A percentile compares a stretch with the other conserved stretches of the same genome.
Evolutionary conservation across 192 early-diverging fungal species (phyloP).

Genomic region (Chytriomyces sp.): DNA sequence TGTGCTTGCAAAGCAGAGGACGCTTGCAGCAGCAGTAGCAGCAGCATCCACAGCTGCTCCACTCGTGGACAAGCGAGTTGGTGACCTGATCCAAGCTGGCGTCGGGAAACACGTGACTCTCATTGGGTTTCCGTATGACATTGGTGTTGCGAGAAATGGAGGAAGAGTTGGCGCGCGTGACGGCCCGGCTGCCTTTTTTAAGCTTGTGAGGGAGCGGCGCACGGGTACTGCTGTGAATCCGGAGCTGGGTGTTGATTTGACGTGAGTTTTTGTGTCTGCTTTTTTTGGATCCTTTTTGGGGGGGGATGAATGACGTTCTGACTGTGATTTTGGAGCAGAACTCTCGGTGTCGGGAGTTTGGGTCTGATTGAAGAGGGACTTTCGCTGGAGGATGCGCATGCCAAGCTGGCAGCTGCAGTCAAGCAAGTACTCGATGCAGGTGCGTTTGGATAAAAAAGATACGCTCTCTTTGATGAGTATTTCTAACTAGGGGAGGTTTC

Average conservation of each 20-base stretch:
- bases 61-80: conserved; percentile 3
- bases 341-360: background rate
- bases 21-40: background rate
- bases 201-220: conserved; percentile 1
- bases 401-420: conserved; percentile 1
- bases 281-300: no score
- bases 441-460: no score
- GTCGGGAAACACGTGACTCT: conserved; percentile 17
- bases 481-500: background rate
- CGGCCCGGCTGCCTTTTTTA: conserved; percentile 25
- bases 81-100: conserved; percentile 18
- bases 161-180: conserved; percentile 13
- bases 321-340: background rate
- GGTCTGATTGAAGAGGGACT: conserved; percentile 12
- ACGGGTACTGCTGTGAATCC: conserved; percentile 33
- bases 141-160: conserved; percentile 30
- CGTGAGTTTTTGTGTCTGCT: background rate
- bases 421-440: background rate
- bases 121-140: conserved; percentile 28
- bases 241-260: conserved; percentile 17
- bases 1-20: background rate
- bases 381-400: conserved; percentile 28
- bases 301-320: no score
- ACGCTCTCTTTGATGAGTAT: no score
- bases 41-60: background rate